phyloP scores from a whole-genome alignment of 768 basidiomycete species.

The Podaxis sp. region DNA sequence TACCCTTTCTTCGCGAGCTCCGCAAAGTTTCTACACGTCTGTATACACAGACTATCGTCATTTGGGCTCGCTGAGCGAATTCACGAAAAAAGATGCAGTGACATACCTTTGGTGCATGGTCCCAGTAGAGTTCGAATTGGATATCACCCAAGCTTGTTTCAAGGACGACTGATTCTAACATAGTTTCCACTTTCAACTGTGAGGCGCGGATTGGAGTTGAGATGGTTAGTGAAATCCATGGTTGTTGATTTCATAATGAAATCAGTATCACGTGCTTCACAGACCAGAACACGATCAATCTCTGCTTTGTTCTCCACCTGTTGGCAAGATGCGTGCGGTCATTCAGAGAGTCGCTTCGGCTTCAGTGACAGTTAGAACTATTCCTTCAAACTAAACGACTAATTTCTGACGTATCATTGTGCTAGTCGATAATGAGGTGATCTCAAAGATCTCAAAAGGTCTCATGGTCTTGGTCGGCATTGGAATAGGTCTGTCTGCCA shows the following conservation, averaged over 20 bases:
- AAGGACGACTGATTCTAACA: slow-evolving; percentile 62
- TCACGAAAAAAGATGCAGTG: background rate
- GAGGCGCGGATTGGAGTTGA: background rate
- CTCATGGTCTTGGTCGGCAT: slow-evolving; percentile 92
- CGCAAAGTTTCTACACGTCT: slow-evolving; percentile 96
- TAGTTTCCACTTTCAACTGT: background rate
- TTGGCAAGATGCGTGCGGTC: slow-evolving; percentile 70
- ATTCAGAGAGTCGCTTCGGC: slow-evolving; percentile 83
- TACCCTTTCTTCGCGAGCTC: slow-evolving; percentile 91
- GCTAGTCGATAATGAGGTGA: slow-evolving; percentile 73
- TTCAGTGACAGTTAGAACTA: slow-evolving; percentile 70
- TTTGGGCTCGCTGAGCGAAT: slow-evolving; percentile 14
- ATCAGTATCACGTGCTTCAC: background rate
- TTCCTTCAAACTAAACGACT: background rate
- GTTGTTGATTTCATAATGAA: background rate
- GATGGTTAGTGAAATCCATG: background rate
- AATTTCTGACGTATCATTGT: background rate
- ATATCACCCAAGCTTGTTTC: slow-evolving; percentile 87
- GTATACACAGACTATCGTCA: slow-evolving; percentile 20
- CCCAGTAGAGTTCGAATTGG: slow-evolving; percentile 89
- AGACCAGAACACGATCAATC: background rate
- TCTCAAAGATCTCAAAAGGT: slow-evolving; percentile 82
- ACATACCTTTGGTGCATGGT: slow-evolving; percentile 75
- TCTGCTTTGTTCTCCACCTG: background rate
- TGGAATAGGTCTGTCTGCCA: slow-evolving; percentile 58